Evolutionary conservation across 805 yeast species (phyloP).

Genomic region (Yarrowia bubula): DNA sequence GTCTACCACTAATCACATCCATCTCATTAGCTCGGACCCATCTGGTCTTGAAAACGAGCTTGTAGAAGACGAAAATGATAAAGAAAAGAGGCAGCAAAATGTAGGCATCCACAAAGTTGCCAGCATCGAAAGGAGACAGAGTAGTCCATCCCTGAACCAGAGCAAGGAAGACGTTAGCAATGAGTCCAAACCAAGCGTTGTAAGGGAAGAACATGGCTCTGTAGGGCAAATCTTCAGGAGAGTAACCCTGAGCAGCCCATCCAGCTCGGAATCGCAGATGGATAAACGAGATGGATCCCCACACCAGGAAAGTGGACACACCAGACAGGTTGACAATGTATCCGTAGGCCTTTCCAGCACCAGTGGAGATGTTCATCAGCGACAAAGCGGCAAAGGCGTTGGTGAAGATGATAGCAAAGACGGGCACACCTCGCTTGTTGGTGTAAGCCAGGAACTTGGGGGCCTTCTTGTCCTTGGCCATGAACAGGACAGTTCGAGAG

Average conservation of each 20-base stretch:
- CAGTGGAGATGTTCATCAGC: conserved; percentile 55
- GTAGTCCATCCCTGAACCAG: conserved; percentile 67
- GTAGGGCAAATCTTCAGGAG: conserved; percentile 52
- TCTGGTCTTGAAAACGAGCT: conserved; percentile 43
- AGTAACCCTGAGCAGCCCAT: conserved; percentile 45
- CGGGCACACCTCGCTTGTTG: conserved; percentile 62
- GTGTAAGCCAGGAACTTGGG: conserved; percentile 55
- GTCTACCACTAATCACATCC: conserved; percentile 46
- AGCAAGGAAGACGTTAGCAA: conserved; percentile 52
- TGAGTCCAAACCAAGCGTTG: conserved; percentile 50
- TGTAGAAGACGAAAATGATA: conserved; percentile 43
- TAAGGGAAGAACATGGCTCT: conserved; percentile 52
- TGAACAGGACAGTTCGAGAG: conserved; percentile 61
- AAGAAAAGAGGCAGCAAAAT: conserved; percentile 59
- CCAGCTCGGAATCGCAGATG: conserved; percentile 58
- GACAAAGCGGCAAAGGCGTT: conserved; percentile 57
- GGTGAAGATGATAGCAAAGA: conserved; percentile 54
- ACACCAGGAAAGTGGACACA: conserved; percentile 64
- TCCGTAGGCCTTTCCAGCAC: conserved; percentile 58
- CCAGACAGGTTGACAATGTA: conserved; percentile 65
- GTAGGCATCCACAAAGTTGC: conserved; percentile 58
- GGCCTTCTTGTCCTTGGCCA: conserved; percentile 61
- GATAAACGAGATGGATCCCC: conserved; percentile 58
- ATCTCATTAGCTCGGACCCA: conserved; percentile 43
- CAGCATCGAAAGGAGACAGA: conserved; percentile 58